Percentiles rank a stretch among this genome's conserved stretches.
These are phyloP conservation scores for Ustilago trichophora DNA, from an alignment of 1,284 basidiomycete species.

Conservation along the genomic window DNA sequence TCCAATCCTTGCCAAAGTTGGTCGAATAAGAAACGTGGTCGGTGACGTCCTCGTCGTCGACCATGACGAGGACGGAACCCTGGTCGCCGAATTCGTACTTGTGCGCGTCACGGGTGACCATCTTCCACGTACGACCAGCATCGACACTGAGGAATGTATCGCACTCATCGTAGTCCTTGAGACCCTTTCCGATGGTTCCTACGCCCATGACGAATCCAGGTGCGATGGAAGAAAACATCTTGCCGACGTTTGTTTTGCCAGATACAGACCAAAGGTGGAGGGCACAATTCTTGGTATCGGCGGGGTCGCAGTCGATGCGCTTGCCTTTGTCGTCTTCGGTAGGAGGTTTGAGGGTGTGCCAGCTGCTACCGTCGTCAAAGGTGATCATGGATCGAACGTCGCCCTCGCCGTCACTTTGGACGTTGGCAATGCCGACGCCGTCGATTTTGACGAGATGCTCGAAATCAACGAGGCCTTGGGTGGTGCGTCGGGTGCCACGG, in stretches of 20 bases:
- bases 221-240: conserved; percentile 90
- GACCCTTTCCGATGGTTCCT: conserved; percentile 79
- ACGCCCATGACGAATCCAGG: conserved; percentile 96
- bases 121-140: conserved; percentile 85
- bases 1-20: conserved; percentile 85
- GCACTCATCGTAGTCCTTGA: conserved; percentile 83
- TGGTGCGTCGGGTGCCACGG: conserved; percentile 87
- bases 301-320: conserved; percentile 73
- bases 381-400: conserved; percentile 81
- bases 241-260: conserved; percentile 87
- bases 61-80: conserved; percentile 81
- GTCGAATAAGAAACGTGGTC: conserved; percentile 82
- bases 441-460: conserved; percentile 90
- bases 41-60: conserved; percentile 85
- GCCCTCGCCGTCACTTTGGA: conserved; percentile 74
- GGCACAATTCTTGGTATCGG: conserved; percentile 75
- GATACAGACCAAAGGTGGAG: conserved; percentile 93
- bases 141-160: conserved; percentile 93
- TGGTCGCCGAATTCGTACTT: conserved; percentile 96
- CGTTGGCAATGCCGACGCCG: conserved; percentile 89
- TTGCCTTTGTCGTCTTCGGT: conserved; percentile 73
- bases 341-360: conserved; percentile 78
- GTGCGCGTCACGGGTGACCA: conserved; percentile 80
- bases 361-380: conserved; percentile 88
- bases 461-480: conserved; percentile 88